Conservation (phyloP, 164 flowering plant species). For the Vitis cinerea region DNA sequence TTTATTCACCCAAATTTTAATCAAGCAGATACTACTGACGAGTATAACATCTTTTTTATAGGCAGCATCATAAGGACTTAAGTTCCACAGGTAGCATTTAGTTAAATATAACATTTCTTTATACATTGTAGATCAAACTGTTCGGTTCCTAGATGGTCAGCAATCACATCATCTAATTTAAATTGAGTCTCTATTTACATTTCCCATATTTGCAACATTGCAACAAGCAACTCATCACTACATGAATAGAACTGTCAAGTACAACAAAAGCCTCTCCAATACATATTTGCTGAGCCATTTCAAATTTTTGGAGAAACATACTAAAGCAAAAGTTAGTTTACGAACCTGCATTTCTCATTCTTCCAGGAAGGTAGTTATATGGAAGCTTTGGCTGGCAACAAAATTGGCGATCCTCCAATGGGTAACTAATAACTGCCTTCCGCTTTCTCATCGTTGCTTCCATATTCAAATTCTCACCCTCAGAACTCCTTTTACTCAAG, state of each 20-base stretch:
- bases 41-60: neutral
- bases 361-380: conserved; percentile 1
- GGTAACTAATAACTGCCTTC: conserved; percentile 12
- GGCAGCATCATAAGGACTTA: neutral
- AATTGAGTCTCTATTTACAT: conserved; percentile 8
- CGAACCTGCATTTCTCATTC: conserved; percentile 20
- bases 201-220: neutral
- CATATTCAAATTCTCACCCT: neutral
- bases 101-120: conserved; percentile 4
- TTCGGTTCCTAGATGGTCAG: conserved; percentile 6
- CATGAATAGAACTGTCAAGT: neutral
- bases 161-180: conserved; percentile 2
- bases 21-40: neutral
- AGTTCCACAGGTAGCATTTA: neutral
- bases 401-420: conserved; percentile 11
- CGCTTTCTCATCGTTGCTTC: conserved; percentile 20
- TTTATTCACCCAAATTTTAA: neutral
- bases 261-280: conserved; percentile 2
- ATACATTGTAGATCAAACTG: conserved; percentile 11
- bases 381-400: conserved; percentile 27
- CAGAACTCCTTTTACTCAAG: conserved; percentile 2
- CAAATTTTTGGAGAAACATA: conserved; percentile 5
- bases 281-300: neutral
- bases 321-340: conserved; percentile 12
- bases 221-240: conserved; percentile 5